phyloP scores from a whole-genome alignment of 2,329 filamentous ascomycete species.

The Cladophialophora chaetospira region DNA sequence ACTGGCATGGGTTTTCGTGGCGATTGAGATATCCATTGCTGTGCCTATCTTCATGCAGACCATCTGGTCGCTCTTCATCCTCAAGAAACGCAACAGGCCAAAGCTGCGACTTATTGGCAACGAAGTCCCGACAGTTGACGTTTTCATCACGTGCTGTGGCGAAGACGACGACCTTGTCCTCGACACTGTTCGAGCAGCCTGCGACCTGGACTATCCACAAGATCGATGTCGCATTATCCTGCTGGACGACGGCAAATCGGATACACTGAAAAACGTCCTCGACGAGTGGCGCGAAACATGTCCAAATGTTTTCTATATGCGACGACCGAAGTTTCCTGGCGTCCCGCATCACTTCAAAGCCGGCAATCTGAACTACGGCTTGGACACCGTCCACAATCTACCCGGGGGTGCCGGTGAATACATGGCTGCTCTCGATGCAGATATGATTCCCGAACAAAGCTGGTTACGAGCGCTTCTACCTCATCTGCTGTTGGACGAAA shows the following conservation, averaged over 20 bases:
- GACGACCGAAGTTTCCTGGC: conserved; percentile 44
- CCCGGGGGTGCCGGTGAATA: conserved; percentile 59
- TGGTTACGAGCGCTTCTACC: conserved; percentile 38
- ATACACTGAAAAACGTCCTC: conserved; percentile 41
- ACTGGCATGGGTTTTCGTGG: conserved; percentile 61
- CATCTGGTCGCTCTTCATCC: conserved; percentile 59
- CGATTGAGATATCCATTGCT: conserved; percentile 52
- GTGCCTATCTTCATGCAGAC: conserved; percentile 61
- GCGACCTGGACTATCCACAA: conserved; percentile 56
- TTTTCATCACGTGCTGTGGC: conserved; percentile 59
- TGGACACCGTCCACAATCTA: conserved; percentile 54
- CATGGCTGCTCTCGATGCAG: conserved; percentile 42
- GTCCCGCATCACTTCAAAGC: conserved; percentile 36
- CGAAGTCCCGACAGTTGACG: conserved; percentile 57
- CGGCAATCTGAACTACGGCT: conserved; percentile 54
- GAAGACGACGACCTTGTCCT: conserved; percentile 59
- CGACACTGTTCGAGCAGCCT: conserved; percentile 57
- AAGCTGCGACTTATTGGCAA: conserved; percentile 48
- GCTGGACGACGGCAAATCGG: conserved; percentile 52
- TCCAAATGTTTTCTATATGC: conserved; percentile 47
- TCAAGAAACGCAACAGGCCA: conserved; percentile 57
- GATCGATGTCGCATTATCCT: conserved; percentile 58
- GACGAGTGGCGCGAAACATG: conserved; percentile 40
- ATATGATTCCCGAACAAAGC: conserved; percentile 39
- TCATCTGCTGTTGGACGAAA: conserved; percentile 33